Base-by-base conservation (phyloP, 148 eudicot genomes). In the Chenopodium quinoa region DNA sequence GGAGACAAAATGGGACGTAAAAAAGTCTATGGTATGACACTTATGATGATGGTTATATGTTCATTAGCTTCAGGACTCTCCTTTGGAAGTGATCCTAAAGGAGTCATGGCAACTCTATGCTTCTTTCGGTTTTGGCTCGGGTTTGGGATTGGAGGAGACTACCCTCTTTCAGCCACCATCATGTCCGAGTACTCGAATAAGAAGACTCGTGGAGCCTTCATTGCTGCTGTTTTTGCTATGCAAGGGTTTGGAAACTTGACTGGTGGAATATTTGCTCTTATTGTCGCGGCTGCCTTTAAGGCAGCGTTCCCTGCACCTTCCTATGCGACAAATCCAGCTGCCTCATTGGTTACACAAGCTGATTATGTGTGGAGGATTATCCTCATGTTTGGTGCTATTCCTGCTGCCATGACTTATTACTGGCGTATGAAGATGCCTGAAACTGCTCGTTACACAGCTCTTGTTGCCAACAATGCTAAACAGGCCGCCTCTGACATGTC, bases 341-440 rank as follows among this genome's bases (percentile, higher is more conserved):
- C 25, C 4, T 91, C 93, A 0, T 68, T 86, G 12, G 87, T 84
- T 17, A 86, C 91, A 0, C 76, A 87, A 13, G 94, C 94, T 0
- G 94, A 91, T 46, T 90, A 82, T 34, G 87, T 91, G 1, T 94
- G 98, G 98, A 82, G 98, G 12, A 87, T 94, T 7, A 90, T 94
- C 23, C 66, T 94, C 1, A 91, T 91, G 94, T 91, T 91, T 44
- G 94, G 92, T 0, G 86, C 92, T 1, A 9, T 90, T 17, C 94
- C 94, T 0, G 94, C 92, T 6, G 10, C 75, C 0, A 9, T 91
- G 82, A 91, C 94, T 2, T 91, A 87, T 82, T 93, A 94, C 60
- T 94, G 97, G 97, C 93, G 97, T 20, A 90, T 89, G 97, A 90
- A 91, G 84, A 91, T 91, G 94, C 94, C 94, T 3, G 92, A 91